Evolutionary conservation across 768 basidiomycete genomes (phyloP).

Genomic region (Auricularia heimuer): DNA sequence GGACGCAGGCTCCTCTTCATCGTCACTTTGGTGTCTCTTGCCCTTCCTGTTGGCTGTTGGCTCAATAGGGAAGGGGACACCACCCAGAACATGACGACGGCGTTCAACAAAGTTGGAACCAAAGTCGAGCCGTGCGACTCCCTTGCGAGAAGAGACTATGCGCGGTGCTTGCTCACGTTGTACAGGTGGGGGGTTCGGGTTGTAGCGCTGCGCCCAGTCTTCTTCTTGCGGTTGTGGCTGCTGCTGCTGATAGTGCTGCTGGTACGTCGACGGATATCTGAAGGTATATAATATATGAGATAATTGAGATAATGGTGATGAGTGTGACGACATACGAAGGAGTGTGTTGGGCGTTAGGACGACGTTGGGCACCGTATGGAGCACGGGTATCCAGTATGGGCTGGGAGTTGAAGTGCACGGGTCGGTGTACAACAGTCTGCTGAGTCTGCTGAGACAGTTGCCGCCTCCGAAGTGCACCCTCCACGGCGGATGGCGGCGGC

Average conservation of each 20-base stretch:
- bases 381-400: conserved; percentile 1
- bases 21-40: conserved; percentile 15
- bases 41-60: conserved; percentile 6
- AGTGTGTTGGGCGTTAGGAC: background rate
- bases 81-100: background rate
- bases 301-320: background rate
- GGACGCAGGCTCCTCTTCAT: conserved; percentile 31
- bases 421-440: background rate
- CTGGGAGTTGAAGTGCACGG: background rate
- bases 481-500: conserved; percentile 7
- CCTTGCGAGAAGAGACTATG: background rate
- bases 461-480: background rate
- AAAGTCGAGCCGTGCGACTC: background rate
- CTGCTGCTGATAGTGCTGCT: background rate
- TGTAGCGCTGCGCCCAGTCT: conserved; percentile 30
- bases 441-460: background rate
- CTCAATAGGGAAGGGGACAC: background rate
- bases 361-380: background rate
- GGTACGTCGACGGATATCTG: no score
- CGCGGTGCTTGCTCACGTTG: conserved; percentile 22
- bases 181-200: conserved; percentile 18
- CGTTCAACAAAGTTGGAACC: background rate
- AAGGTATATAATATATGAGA: no score
- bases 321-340: conserved; percentile 1
- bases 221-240: conserved; percentile 4